Conservation (phyloP, 1,139 yeast genomes). For the Blastobotrys persicus region DNA sequence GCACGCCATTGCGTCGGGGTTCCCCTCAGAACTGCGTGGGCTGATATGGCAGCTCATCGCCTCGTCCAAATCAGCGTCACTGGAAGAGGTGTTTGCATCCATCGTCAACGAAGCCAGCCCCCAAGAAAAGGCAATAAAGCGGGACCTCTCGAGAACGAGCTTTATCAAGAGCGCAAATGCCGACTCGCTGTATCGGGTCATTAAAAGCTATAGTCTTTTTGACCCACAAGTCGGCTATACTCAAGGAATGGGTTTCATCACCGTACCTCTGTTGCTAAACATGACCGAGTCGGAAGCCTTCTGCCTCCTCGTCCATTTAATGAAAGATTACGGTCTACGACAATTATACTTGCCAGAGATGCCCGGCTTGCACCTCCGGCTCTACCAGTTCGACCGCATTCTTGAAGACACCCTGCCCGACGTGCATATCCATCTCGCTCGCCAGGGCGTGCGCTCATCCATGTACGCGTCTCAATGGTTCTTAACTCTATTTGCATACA, state of each 20-base stretch:
- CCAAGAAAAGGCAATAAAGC: conserved; percentile 72
- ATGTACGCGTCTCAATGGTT: conserved; percentile 99
- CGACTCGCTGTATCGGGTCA: conserved; percentile 66
- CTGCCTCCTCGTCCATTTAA: conserved; percentile 71
- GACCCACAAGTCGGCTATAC: conserved; percentile 96
- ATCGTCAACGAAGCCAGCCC: conserved; percentile 54
- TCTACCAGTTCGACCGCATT: conserved; percentile 86
- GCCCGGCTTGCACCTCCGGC: conserved; percentile 84
- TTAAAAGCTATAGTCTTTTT: conserved; percentile 79
- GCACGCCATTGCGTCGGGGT: conserved; percentile 64
- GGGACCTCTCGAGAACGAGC: conserved; percentile 83
- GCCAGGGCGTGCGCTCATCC: conserved; percentile 82
- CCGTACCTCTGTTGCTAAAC: conserved; percentile 79
- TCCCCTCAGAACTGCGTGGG: conserved; percentile 83
- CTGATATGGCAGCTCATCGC: conserved; percentile 90
- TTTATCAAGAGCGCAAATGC: conserved; percentile 56
- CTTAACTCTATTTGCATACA: conserved; percentile 87
- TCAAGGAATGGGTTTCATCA: conserved; percentile 93
- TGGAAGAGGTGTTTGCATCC: conserved; percentile 65
- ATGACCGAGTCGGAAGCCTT: conserved; percentile 83
- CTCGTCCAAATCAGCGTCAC: conserved; percentile 67
- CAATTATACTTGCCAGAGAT: conserved; percentile 79
- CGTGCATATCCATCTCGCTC: conserved; percentile 68
- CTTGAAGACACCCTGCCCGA: conserved; percentile 68
- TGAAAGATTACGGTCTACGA: conserved; percentile 80